phyloP scores from a whole-genome alignment of 2,329 filamentous ascomycete species.

The Pestalotiopsis fici region DNA sequence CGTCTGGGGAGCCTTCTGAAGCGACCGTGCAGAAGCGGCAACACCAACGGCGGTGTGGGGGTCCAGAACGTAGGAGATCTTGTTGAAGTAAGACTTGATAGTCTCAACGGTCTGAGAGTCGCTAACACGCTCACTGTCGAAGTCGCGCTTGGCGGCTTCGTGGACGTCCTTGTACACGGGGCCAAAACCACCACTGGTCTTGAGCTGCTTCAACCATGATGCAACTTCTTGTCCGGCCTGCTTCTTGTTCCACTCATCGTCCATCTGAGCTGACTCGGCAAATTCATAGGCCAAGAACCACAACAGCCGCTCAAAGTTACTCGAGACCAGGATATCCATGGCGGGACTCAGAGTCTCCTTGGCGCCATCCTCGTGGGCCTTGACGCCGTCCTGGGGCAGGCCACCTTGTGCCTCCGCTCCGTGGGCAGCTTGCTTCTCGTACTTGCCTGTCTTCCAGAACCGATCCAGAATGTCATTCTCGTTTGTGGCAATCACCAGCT shows the following conservation, averaged over 20 bases:
- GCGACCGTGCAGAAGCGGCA: slow-evolving; percentile 71
- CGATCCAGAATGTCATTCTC: slow-evolving; percentile 96
- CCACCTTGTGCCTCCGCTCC: slow-evolving; percentile 62
- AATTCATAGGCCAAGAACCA: slow-evolving; percentile 89
- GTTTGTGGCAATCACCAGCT: slow-evolving; percentile 91
- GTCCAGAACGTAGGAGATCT: slow-evolving; percentile 75
- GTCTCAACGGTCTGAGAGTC: slow-evolving; percentile 69
- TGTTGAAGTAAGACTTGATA: slow-evolving; percentile 57
- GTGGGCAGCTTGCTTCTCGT: slow-evolving; percentile 78
- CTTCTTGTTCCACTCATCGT: slow-evolving; percentile 66
- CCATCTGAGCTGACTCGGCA: slow-evolving; percentile 58
- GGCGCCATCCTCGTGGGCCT: slow-evolving; percentile 71
- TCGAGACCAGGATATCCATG: slow-evolving; percentile 96
- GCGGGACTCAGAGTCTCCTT: slow-evolving; percentile 92
- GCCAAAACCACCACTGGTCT: slow-evolving; percentile 77
- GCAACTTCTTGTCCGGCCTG: slow-evolving; percentile 76
- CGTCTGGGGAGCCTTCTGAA: slow-evolving; percentile 53
- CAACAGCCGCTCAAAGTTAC: slow-evolving; percentile 93
- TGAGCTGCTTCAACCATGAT: slow-evolving; percentile 78
- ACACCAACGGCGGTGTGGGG: slow-evolving; percentile 91
- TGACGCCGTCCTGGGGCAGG: slow-evolving; percentile 61
- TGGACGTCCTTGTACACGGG: slow-evolving; percentile 76
- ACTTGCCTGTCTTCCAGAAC: slow-evolving; percentile 88
- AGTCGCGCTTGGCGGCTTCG: slow-evolving; percentile 68
- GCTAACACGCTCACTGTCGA: slow-evolving; percentile 77